Percentiles rank a stretch among this genome's conserved stretches.
Evolutionary conservation across 1,284 basidiomycete species (phyloP).

Genomic region (Peniophora sp.): DNA sequence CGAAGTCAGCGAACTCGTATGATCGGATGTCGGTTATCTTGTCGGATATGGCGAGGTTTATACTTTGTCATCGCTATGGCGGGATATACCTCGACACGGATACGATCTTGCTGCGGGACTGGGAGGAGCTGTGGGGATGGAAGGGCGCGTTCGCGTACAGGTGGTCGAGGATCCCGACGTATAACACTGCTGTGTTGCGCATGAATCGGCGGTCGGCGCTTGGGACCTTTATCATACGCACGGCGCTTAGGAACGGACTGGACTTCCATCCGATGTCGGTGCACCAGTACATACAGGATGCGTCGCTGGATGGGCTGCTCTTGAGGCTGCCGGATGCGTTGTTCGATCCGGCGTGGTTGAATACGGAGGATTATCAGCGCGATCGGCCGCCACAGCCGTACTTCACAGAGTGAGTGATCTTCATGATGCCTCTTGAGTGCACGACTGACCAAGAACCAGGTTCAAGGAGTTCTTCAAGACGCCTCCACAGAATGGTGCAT

Average conservation of each 20-base stretch:
- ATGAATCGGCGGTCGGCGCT: constrained; percentile 57
- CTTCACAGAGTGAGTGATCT: constrained; percentile 44
- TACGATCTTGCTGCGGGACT: constrained; percentile 64
- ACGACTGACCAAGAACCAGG: constrained; percentile 18
- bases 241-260: constrained; percentile 57
- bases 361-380: constrained; percentile 56
- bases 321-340: constrained; percentile 59
- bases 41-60: constrained; percentile 65
- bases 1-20: constrained; percentile 46
- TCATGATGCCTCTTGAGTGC: too few species aligned
- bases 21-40: constrained; percentile 59
- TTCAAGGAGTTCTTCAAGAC: constrained; percentile 60
- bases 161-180: constrained; percentile 57
- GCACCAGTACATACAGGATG: constrained; percentile 53
- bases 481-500: constrained; percentile 39
- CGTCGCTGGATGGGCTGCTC: constrained; percentile 50
- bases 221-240: constrained; percentile 58
- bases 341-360: constrained; percentile 65
- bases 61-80: constrained; percentile 61
- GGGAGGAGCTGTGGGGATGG: constrained; percentile 72
- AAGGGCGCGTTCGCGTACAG: constrained; percentile 64
- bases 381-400: constrained; percentile 62
- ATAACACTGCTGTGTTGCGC: constrained; percentile 64
- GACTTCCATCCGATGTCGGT: constrained; percentile 70
- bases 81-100: constrained; percentile 68